Conservation (phyloP, 495 filamentous ascomycete genomes). For the Penicillium cataractarum region DNA sequence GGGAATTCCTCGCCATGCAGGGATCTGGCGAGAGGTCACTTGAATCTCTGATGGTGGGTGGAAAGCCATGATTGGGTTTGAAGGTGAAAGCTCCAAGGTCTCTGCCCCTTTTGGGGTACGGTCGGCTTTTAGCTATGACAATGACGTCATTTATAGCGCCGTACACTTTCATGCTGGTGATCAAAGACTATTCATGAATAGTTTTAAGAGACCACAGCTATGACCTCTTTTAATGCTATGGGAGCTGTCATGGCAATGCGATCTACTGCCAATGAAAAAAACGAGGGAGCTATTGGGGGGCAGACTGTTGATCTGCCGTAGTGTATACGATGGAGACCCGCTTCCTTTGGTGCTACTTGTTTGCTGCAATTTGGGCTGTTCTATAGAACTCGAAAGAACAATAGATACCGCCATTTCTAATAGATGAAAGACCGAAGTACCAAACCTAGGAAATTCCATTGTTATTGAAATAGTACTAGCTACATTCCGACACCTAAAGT, state of each 20-base stretch:
- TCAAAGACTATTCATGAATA: neutral
- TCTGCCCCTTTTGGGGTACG: neutral
- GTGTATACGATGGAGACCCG: neutral
- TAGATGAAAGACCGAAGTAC: neutral
- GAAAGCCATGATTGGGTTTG: constrained; percentile 32
- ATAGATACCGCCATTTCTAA: neutral
- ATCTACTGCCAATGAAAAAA: neutral
- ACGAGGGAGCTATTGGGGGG: neutral
- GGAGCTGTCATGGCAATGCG: neutral
- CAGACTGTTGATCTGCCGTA: neutral
- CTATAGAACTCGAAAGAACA: neutral
- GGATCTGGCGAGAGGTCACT: constrained; percentile 61
- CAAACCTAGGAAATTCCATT: neutral
- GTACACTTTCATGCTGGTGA: neutral
- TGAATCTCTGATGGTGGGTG: constrained; percentile 52
- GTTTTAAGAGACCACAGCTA: neutral
- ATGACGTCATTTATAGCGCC: constrained; percentile 16
- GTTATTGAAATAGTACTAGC: too few relatives aligned
- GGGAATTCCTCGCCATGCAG: constrained; percentile 58
- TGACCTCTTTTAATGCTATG: neutral
- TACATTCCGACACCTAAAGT: too few relatives aligned
- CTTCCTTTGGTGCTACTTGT: neutral
- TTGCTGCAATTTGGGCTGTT: neutral
- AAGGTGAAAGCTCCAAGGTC: neutral
- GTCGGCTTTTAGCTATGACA: neutral